Conservation (phyloP, 306 rosid species). For the Vicia sativa region DNA sequence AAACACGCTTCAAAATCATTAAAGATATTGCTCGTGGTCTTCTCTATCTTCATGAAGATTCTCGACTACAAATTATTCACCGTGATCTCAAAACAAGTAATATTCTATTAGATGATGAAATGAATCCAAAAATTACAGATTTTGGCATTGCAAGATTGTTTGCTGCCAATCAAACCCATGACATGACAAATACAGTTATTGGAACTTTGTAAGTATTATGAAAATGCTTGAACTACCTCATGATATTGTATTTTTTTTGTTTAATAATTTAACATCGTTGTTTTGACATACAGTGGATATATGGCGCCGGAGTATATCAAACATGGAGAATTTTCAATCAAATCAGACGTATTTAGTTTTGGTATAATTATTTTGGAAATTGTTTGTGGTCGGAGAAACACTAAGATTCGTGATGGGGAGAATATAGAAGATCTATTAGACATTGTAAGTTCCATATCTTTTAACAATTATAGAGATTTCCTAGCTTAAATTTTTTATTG, state of each 20-base stretch:
- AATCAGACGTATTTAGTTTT: conserved; percentile 52
- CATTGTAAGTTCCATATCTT: conserved; percentile 42
- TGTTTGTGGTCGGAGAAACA: conserved; percentile 45
- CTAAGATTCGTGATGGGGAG: conserved; percentile 20
- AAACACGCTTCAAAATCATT: conserved; percentile 42
- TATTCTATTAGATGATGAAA: conserved; percentile 43
- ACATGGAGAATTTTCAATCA: conserved; percentile 46
- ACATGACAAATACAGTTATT: conserved; percentile 42
- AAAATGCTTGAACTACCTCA: neutral
- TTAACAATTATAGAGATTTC: neutral
- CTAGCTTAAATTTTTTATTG: neutral
- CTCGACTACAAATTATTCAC: conserved; percentile 34
- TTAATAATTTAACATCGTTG: neutral
- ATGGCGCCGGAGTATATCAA: neutral
- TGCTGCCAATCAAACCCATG: conserved; percentile 41
- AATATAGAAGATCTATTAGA: conserved; percentile 38
- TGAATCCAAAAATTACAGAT: conserved; percentile 62
- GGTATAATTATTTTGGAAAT: conserved; percentile 59
- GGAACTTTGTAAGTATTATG: conserved; percentile 59
- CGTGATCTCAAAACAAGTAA: conserved; percentile 51
- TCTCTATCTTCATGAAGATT: conserved; percentile 63
- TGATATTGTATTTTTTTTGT: neutral
- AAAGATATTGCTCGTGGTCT: conserved; percentile 50
- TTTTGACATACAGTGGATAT: conserved; percentile 4
- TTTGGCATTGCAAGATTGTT: conserved; percentile 44